These are phyloP conservation scores for Aquilaria sinensis DNA, from an alignment of 345 rosid genomes.

Conservation along the genomic window DNA sequence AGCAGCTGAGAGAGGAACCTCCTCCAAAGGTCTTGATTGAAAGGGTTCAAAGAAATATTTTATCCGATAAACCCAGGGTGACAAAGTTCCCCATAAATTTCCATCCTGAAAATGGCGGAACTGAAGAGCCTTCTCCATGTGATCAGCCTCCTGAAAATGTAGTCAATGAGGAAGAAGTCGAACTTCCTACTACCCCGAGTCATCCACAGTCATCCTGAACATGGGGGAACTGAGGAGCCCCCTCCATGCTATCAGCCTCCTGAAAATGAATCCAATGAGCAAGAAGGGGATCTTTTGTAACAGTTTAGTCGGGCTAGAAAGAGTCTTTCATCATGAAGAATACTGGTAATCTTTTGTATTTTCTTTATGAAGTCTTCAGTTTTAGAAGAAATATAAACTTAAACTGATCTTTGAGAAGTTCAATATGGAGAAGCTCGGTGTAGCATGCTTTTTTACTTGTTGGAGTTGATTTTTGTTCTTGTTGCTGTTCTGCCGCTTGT, in stretches of 20 bases:
- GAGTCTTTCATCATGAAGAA: no score
- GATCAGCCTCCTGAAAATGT: conserved; percentile 35
- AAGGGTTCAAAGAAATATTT: conserved; percentile 78
- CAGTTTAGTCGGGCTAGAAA: no score
- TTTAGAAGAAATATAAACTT: no score
- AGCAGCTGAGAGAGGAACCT: conserved; percentile 88
- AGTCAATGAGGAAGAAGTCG: conserved; percentile 16
- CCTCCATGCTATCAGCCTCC: conserved; percentile 31
- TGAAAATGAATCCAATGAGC: conserved; percentile 30
- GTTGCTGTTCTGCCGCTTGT: no score
- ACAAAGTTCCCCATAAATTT: conserved; percentile 94
- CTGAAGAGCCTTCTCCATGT: conserved; percentile 27
- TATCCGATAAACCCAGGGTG: conserved; percentile 87
- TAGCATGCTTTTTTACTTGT: no score
- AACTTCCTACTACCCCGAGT: conserved; percentile 22
- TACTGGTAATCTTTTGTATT: no score
- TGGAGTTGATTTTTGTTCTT: no score
- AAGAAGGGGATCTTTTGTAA: neutral
- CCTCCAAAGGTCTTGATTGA: conserved; percentile 68
- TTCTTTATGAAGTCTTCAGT: no score
- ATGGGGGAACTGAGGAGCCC: conserved; percentile 32
- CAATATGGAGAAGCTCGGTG: no score
- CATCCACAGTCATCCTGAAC: conserved; percentile 48
- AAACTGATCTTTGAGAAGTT: no score
- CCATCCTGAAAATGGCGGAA: conserved; percentile 63